Evolutionary conservation across 768 basidiomycete species (phyloP), one percentile per base, ranked within the genome.

Genomic region (Leccinum longicurvipes): DNA sequence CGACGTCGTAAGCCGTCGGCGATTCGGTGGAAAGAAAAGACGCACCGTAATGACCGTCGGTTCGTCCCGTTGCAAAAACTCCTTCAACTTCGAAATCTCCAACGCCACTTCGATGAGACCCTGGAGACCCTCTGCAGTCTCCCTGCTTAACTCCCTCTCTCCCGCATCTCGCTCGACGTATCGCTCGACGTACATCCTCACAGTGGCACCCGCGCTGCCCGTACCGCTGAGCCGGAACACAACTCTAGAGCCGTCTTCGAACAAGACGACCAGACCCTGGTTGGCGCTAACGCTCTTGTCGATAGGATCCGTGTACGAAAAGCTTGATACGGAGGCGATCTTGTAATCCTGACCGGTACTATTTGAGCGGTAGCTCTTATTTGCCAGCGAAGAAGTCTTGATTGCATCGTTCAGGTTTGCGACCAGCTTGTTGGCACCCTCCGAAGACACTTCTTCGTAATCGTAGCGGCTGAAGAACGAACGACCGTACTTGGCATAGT

Each of bases 391-490:
- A 1, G 81, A 76, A 6, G 80, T 76, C 57, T 81, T 76, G 72
- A 96, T 84, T 34, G 84, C 82, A 10, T 78, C 73, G 70, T 94
- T 84, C 68, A 99, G 75, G 67, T 85, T 79, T 31, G 79, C 81
- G 66, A 98, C 93, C 60, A 99, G 78, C 58, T 85, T 84, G 65
- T 91, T 83, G 45, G 97, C 97, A 29, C 90, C 92, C 34, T 89
- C 90, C 0, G 94, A 93, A 2, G 91, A 81, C 46, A 97, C 93
- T 71, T 98, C 97, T 71, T 99, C 97, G 77, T 99, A 99, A 75
- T 99, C 97, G 74, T 99, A 98, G 59, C 95, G 89, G 64, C 91
- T 95, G 82, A 99, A 99, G 85, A 97, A 98, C 47, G 88, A 93
- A 57, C 97, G 92, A 44, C 97, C 97, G 73, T 99, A 98, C 65